phyloP scores from a whole-genome alignment of 306 rosid genomes.

The Citrullus colocynthis region DNA sequence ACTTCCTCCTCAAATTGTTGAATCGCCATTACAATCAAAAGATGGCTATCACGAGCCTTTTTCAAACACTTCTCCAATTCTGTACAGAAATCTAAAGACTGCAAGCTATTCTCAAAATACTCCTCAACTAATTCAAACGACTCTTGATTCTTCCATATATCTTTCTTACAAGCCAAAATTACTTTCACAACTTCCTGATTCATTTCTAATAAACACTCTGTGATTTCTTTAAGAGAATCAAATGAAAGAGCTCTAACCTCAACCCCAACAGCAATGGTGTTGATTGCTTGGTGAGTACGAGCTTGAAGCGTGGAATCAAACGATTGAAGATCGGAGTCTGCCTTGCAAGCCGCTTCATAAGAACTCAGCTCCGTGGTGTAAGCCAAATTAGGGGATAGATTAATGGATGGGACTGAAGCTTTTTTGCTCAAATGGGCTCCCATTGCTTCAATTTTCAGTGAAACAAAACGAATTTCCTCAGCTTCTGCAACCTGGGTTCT shows the following conservation, averaged over 20 bases:
- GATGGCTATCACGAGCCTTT: constrained; percentile 59
- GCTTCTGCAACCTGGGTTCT: neutral
- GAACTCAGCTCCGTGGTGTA: constrained; percentile 58
- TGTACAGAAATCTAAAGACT: constrained; percentile 77
- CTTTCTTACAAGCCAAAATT: constrained; percentile 84
- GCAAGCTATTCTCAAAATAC: constrained; percentile 81
- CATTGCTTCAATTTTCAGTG: constrained; percentile 38
- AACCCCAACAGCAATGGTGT: constrained; percentile 59
- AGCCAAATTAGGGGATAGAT: constrained; percentile 24
- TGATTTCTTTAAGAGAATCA: constrained; percentile 65
- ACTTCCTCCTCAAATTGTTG: constrained; percentile 70
- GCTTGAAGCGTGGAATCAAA: constrained; percentile 62
- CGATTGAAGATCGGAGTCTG: constrained; percentile 55
- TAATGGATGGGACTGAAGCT: constrained; percentile 26
- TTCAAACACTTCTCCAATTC: constrained; percentile 74
- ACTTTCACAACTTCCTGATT: constrained; percentile 89
- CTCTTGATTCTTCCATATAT: constrained; percentile 83
- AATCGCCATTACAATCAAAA: constrained; percentile 67
- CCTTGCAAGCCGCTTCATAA: constrained; percentile 71
- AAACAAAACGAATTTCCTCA: neutral
- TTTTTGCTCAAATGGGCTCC: constrained; percentile 77
- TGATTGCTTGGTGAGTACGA: constrained; percentile 72
- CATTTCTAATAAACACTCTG: constrained; percentile 81
- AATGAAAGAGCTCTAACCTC: constrained; percentile 82
- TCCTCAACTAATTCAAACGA: constrained; percentile 83